A percentile compares a stretch with the other conserved stretches of the same genome.
These are phyloP conservation scores for Fraxinus paxiana DNA, from an alignment of 305 asterid species.

Conservation along the genomic window DNA sequence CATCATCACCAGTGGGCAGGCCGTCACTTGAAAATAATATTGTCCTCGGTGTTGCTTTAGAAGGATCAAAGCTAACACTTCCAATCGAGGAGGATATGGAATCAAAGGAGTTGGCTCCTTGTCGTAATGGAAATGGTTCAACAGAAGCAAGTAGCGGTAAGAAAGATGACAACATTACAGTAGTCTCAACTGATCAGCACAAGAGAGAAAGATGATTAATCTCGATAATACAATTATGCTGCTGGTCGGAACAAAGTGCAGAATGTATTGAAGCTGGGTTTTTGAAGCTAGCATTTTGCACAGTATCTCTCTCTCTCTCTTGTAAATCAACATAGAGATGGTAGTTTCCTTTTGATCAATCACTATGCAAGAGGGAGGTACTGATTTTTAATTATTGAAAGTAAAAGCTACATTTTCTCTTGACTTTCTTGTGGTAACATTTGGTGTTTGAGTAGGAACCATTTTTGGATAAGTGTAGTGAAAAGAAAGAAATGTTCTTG, in stretches of 20 bases:
- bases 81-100: conserved; percentile 79
- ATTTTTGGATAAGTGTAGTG: not conserved
- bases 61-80: conserved; percentile 94
- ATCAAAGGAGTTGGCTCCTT: conserved; percentile 51
- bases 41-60: conserved; percentile 94
- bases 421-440: not conserved
- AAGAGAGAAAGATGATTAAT: conserved; percentile 21
- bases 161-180: conserved; percentile 30
- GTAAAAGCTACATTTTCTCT: not conserved
- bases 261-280: conserved; percentile 36
- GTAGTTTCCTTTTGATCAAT: not conserved
- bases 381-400: not conserved
- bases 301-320: conserved; percentile 1
- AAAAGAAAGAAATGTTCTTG: not conserved
- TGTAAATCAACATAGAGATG: not conserved
- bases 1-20: not conserved
- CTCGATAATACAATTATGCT: not conserved
- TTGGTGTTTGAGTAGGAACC: not conserved
- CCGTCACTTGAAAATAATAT: conserved; percentile 78
- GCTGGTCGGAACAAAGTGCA: conserved; percentile 23
- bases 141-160: conserved; percentile 27
- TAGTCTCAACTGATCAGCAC: conserved; percentile 28
- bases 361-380: not conserved
- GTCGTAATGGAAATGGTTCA: conserved; percentile 47
- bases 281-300: conserved; percentile 43